Base-by-base conservation (phyloP, 768 basidiomycete genomes). In the Paxillus ammoniavirescens region DNA sequence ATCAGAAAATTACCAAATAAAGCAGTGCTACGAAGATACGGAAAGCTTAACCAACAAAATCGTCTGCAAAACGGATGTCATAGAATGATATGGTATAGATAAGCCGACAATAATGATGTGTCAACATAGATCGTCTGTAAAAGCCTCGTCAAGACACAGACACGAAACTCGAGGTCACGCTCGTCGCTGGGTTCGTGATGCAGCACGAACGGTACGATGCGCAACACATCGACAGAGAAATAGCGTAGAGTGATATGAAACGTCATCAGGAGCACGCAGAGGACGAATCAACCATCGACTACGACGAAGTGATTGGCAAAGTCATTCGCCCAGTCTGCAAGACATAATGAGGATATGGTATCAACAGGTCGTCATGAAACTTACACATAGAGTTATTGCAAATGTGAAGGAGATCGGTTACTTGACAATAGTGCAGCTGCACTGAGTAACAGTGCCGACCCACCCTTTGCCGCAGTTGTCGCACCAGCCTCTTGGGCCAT, bases 381-480 rank as follows among this genome's bases (percentile, higher is more conserved):
- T 50, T 51, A 68, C 70, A 61, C 66, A 72, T 72, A 61, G 50
- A 53, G 61, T 26, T 55, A 56, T 58, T 58, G 50, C 35, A 58
- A 38, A 50, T 50, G 31, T 35, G 30, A 8, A 47, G n/a, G 50
- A 50, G 28, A 36, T 28, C 2, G 43, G 58, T 73, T 79, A 88
- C 75, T 86, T 86, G 71, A 85, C 73, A 54, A 86, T 82, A 59
- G 75, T 72, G 69, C 88, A 91, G 53, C 77, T 76, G 69, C 86
- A 91, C 26, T 78, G 73, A 47, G 69, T 64, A 57, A 72, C 72
- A 38, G 76, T 69, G 51, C 84, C 86, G 57, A 86, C 68, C 73
- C 76, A 82, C 38, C 87, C 80, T 61, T 84, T 86, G 55, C 89
- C 89, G 62, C 89, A 91, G 40, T 70, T 69, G 43, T 90, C 84